These are phyloP conservation scores for Talaromyces borbonicus DNA, from an alignment of 495 filamentous ascomycete species.

Conservation along the genomic window DNA sequence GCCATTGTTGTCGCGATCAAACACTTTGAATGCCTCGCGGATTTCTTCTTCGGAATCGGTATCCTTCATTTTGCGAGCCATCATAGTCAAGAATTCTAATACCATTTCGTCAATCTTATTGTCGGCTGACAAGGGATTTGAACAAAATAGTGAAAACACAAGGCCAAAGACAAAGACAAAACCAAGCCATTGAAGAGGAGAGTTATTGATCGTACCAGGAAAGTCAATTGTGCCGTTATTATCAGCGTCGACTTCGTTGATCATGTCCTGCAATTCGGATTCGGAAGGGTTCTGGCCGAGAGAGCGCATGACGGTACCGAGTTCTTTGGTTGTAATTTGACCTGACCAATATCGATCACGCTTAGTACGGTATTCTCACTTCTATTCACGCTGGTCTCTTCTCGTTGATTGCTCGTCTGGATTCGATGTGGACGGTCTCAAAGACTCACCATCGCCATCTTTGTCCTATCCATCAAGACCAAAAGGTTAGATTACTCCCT, in stretches of 20 bases:
- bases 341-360: constrained; percentile 41
- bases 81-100: constrained; percentile 99
- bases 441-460: constrained; percentile 96
- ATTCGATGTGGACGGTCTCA: no score
- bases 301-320: constrained; percentile 99
- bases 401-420: constrained; percentile 1
- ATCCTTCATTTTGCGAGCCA: constrained; percentile 99
- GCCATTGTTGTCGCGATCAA: constrained; percentile 98
- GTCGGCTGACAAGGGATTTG: no score
- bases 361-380: background rate
- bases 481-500: background rate
- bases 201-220: constrained; percentile 55
- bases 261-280: constrained; percentile 99
- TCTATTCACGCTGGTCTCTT: background rate
- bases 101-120: no score
- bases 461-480: constrained; percentile 64
- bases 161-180: no score
- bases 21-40: constrained; percentile 90
- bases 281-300: constrained; percentile 98
- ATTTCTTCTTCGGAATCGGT: constrained; percentile 99
- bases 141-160: no score
- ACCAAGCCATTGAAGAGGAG: no score
- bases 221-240: constrained; percentile 99
- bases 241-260: constrained; percentile 99
- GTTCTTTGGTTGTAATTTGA: constrained; percentile 98